Percentiles rank a stretch among this genome's conserved stretches.
These are phyloP conservation scores for Cercophora scortea DNA, from an alignment of 495 filamentous ascomycete species.

Conservation along the genomic window DNA sequence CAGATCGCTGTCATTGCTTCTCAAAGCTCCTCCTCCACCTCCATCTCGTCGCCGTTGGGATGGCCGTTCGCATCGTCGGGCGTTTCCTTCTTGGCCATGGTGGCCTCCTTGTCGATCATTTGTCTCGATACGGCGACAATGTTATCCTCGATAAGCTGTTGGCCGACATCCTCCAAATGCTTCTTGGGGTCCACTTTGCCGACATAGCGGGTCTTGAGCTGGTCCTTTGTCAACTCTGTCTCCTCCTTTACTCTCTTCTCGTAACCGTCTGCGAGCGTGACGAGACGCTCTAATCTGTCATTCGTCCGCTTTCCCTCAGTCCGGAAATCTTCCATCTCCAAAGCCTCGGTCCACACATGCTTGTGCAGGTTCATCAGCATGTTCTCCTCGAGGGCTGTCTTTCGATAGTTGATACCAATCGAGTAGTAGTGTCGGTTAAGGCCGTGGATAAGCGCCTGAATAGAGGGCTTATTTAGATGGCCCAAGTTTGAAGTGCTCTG, in stretches of 20 bases:
- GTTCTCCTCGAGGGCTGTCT: constrained; percentile 96
- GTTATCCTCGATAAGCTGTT: constrained; percentile 95
- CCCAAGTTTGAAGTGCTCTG: constrained; percentile 97
- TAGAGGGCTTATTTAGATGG: constrained; percentile 96
- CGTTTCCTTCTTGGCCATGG: constrained; percentile 46
- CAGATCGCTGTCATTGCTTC: constrained; percentile 3
- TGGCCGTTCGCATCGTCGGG: constrained; percentile 39
- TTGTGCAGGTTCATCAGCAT: constrained; percentile 99
- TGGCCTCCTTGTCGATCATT: constrained; percentile 99
- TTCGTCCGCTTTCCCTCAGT: constrained; percentile 75
- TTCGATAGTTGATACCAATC: constrained; percentile 95
- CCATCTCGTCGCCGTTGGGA: constrained; percentile 48
- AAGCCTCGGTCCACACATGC: constrained; percentile 95
- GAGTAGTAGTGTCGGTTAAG: constrained; percentile 98
- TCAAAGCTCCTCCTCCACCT: constrained; percentile 42
- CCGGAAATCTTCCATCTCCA: constrained; percentile 95
- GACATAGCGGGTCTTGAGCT: constrained; percentile 97
- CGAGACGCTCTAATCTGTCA: constrained; percentile 78
- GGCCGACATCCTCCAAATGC: constrained; percentile 92
- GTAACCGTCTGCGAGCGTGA: constrained; percentile 86
- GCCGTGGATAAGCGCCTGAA: constrained; percentile 97
- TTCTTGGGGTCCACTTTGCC: constrained; percentile 99
- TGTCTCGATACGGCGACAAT: constrained; percentile 92
- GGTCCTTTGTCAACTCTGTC: constrained; percentile 91
- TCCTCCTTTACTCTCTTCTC: constrained; percentile 99